These are phyloP conservation scores for Leccinum fallax DNA, from an alignment of 1,284 basidiomycete species.

Conservation along the genomic window DNA sequence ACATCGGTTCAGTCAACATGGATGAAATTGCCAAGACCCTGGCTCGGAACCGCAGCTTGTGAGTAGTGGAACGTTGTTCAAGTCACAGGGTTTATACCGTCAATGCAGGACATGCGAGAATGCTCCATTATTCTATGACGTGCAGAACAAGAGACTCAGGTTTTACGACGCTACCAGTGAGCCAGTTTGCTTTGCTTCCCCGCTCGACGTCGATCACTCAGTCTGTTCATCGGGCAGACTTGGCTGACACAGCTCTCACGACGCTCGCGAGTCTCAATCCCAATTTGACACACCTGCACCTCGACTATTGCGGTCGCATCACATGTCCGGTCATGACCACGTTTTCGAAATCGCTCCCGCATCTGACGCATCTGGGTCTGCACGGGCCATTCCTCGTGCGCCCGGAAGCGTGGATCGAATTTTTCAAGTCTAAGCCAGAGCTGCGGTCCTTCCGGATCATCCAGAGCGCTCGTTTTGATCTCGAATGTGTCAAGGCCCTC, in stretches of 20 bases:
- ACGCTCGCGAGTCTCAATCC: constrained; percentile 81
- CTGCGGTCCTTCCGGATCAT: constrained; percentile 80
- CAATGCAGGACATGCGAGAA: constrained; percentile 68
- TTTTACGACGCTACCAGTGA: constrained; percentile 92
- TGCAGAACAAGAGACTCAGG: constrained; percentile 66
- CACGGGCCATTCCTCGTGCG: constrained; percentile 90
- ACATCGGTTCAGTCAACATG: constrained; percentile 81
- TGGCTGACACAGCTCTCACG: constrained; percentile 66
- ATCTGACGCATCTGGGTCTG: constrained; percentile 76
- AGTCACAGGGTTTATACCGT: constrained; percentile 2
- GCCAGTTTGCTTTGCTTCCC: not conserved
- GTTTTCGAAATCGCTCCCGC: constrained; percentile 67
- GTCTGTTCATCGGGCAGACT: constrained; percentile 47
- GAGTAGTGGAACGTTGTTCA: constrained; percentile 35
- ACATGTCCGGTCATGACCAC: constrained; percentile 66
- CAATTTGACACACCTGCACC: constrained; percentile 71
- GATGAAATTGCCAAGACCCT: constrained; percentile 85
- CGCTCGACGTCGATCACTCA: not conserved
- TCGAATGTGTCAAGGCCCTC: constrained; percentile 68
- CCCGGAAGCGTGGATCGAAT: constrained; percentile 72
- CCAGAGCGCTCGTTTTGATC: constrained; percentile 88
- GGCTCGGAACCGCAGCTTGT: constrained; percentile 86
- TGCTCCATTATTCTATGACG: constrained; percentile 82
- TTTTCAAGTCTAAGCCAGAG: constrained; percentile 65
- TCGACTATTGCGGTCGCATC: constrained; percentile 89